These are phyloP conservation scores for Elsinoe batatas DNA, from an alignment of 2,329 filamentous ascomycete genomes.

Conservation along the genomic window DNA sequence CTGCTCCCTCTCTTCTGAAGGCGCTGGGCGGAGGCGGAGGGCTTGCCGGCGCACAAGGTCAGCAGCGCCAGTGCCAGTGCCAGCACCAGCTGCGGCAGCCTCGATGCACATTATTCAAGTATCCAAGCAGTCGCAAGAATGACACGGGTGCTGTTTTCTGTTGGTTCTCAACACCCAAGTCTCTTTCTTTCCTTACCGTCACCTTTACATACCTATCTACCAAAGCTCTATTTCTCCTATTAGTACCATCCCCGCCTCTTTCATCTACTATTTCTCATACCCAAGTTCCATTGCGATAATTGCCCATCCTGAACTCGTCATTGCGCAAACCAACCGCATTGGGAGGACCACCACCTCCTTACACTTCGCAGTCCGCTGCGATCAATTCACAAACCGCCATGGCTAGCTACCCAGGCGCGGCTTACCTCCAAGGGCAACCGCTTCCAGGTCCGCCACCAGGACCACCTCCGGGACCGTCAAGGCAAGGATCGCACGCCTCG, in stretches of 20 bases:
- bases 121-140: neutral
- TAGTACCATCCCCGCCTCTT: neutral
- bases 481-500: conserved; percentile 1
- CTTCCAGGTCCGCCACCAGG: conserved; percentile 11
- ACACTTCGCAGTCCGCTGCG: conserved; percentile 6
- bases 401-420: conserved; percentile 11
- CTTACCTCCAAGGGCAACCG: neutral
- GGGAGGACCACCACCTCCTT: neutral
- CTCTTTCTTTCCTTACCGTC: neutral
- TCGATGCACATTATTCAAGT: conserved; percentile 2
- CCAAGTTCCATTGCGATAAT: neutral
- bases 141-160: neutral
- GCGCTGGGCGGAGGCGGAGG: neutral
- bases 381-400: conserved; percentile 11
- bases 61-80: neutral
- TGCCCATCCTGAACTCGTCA: conserved; percentile 14
- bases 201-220: neutral
- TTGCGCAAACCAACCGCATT: conserved; percentile 11
- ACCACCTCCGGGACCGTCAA: conserved; percentile 1
- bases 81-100: conserved; percentile 1
- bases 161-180: neutral
- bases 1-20: neutral
- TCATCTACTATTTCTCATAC: neutral
- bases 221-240: neutral
- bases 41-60: neutral